A percentile compares a stretch with the other conserved stretches of the same genome.
Conservation (phyloP, 176 grass and related monocot genomes). For the Oryza officinalis region DNA sequence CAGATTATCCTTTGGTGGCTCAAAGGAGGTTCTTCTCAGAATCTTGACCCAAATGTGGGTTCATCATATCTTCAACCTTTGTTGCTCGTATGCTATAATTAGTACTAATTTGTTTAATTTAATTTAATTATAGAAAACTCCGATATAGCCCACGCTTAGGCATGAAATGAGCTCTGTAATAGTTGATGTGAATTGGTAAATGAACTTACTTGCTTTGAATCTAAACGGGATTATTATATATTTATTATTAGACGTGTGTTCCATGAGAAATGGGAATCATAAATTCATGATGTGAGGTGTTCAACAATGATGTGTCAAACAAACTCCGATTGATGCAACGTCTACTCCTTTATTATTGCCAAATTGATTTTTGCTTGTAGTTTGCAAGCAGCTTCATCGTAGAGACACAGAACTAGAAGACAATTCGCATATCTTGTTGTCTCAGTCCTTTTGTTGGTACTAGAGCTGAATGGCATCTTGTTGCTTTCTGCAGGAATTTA, state of each 20-base stretch:
- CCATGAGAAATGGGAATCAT: background rate
- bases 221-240: background rate
- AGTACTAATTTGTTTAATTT: background rate
- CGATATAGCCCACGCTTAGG: background rate
- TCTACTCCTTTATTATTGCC: background rate
- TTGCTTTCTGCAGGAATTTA: conserved; percentile 68
- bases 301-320: background rate
- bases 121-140: background rate
- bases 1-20: background rate
- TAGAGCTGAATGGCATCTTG: conserved; percentile 7
- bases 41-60: conserved; percentile 14
- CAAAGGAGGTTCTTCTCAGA: background rate
- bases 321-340: background rate
- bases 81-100: background rate
- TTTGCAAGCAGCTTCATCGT: background rate
- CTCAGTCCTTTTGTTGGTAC: conserved; percentile 1
- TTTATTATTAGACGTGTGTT: background rate
- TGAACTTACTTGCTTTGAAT: background rate
- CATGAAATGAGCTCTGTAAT: background rate
- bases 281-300: background rate
- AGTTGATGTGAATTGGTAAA: background rate
- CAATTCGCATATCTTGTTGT: background rate
- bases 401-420: background rate
- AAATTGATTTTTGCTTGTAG: conserved; percentile 14
- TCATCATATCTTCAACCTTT: background rate